Evolutionary conservation across 148 eudicot species (phyloP).

Genomic region (Selenicereus undatus): DNA sequence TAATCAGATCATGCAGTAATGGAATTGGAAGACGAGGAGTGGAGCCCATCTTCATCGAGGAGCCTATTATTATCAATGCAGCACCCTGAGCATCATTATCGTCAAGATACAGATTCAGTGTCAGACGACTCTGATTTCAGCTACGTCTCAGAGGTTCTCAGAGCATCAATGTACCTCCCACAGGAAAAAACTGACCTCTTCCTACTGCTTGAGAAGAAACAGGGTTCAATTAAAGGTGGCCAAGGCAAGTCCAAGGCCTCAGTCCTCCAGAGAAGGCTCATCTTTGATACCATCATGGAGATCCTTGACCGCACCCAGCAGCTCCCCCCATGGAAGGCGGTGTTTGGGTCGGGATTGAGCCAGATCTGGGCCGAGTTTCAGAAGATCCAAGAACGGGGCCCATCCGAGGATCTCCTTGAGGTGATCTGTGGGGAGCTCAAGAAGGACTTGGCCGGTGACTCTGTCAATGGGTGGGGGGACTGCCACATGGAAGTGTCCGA

Average conservation of each 20-base stretch:
- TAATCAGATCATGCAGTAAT: slow-evolving; percentile 35
- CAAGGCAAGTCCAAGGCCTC: slow-evolving; percentile 52
- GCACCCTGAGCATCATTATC: slow-evolving; percentile 16
- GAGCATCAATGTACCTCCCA: slow-evolving; percentile 58
- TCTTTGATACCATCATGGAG: slow-evolving; percentile 54
- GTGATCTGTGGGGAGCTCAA: slow-evolving; percentile 60
- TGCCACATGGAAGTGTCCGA: slow-evolving; percentile 67
- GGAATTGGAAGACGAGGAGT: slow-evolving; percentile 65
- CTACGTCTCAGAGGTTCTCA: slow-evolving; percentile 67
- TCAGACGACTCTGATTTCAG: slow-evolving; percentile 48
- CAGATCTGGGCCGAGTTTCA: slow-evolving; percentile 63
- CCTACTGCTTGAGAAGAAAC: slow-evolving; percentile 54
- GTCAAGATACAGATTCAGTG: neutral
- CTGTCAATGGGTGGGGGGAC: slow-evolving; percentile 61
- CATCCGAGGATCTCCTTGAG: slow-evolving; percentile 58
- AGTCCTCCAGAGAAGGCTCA: slow-evolving; percentile 54
- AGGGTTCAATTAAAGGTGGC: slow-evolving; percentile 42
- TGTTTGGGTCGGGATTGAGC: slow-evolving; percentile 9
- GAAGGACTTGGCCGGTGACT: slow-evolving; percentile 68
- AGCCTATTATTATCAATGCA: slow-evolving; percentile 33
- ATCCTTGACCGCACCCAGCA: slow-evolving; percentile 50
- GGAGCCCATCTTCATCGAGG: slow-evolving; percentile 55
- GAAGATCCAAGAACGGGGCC: slow-evolving; percentile 42
- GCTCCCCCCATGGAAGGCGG: slow-evolving; percentile 69
- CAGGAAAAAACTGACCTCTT: slow-evolving; percentile 54